Evolutionary conservation across 805 yeast species (phyloP).

Genomic region (Cyberlindnera bimundalis): DNA sequence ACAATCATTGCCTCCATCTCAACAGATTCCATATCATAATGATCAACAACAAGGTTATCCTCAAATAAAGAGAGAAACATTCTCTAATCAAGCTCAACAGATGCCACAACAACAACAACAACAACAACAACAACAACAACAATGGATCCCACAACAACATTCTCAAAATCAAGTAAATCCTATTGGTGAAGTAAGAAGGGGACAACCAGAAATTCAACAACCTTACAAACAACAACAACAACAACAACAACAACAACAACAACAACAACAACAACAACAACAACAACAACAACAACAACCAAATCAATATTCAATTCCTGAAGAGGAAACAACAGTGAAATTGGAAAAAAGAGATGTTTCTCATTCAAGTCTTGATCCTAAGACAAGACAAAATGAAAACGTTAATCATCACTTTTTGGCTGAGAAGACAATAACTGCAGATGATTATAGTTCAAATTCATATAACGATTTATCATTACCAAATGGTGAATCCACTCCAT

Average conservation of each 20-base stretch:
- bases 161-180: background rate
- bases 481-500: constrained; percentile 25
- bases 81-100: background rate
- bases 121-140: background rate
- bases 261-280: no score
- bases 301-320: background rate
- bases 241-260: no score
- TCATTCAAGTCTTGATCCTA: constrained; percentile 1
- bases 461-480: constrained; percentile 16
- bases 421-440: constrained; percentile 17
- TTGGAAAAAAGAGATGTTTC: background rate
- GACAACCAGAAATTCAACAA: no score
- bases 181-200: no score
- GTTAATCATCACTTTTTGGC: constrained; percentile 25
- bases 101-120: background rate
- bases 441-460: constrained; percentile 12
- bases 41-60: no score
- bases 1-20: background rate
- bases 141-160: constrained; percentile 8
- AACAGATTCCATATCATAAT: no score
- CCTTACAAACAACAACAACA: no score
- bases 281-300: no score
- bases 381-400: background rate
- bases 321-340: background rate
- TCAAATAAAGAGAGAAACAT: no score